These are phyloP conservation scores for Dactylis glomerata DNA, from an alignment of 176 grass and related monocot genomes.

Conservation along the genomic window DNA sequence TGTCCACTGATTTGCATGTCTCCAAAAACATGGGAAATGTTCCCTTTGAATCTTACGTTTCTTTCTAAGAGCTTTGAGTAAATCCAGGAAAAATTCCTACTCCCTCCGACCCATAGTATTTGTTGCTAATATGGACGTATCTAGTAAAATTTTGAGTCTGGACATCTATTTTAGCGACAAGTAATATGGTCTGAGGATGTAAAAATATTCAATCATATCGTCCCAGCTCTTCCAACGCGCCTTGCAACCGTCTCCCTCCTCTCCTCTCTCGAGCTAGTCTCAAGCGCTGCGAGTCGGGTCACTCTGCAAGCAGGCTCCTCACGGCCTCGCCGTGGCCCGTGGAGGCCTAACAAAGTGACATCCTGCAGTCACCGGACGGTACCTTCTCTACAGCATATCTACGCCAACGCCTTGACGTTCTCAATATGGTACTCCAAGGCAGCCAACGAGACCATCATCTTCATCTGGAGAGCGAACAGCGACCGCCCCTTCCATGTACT, in stretches of 20 bases:
- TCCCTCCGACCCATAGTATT: too few species aligned
- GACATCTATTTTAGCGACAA: too few species aligned
- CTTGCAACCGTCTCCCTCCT: not conserved
- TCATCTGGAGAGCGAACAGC: constrained; percentile 42
- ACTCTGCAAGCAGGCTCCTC: constrained; percentile 18
- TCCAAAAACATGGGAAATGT: too few species aligned
- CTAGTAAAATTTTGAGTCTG: too few species aligned
- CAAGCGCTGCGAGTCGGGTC: not conserved
- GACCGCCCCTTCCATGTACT: constrained; percentile 28
- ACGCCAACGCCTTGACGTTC: constrained; percentile 36
- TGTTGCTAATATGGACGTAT: too few species aligned
- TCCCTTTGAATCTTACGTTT: too few species aligned
- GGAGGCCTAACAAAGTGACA: constrained; percentile 12
- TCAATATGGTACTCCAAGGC: constrained; percentile 53
- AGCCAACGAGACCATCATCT: constrained; percentile 6
- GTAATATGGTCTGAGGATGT: too few species aligned
- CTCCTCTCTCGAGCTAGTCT: constrained; percentile 4
- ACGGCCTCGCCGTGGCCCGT: too few species aligned
- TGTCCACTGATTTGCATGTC: too few species aligned
- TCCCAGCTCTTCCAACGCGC: not conserved
- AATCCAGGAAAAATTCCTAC: too few species aligned
- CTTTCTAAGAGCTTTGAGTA: too few species aligned
- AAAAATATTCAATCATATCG: too few species aligned
- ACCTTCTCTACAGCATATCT: constrained; percentile 38
- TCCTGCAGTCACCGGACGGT: constrained; percentile 28